Evolutionary conservation across 495 filamentous ascomycete species (phyloP), one percentile per base, ranked within the genome.

Genomic region (Podospora didyma): DNA sequence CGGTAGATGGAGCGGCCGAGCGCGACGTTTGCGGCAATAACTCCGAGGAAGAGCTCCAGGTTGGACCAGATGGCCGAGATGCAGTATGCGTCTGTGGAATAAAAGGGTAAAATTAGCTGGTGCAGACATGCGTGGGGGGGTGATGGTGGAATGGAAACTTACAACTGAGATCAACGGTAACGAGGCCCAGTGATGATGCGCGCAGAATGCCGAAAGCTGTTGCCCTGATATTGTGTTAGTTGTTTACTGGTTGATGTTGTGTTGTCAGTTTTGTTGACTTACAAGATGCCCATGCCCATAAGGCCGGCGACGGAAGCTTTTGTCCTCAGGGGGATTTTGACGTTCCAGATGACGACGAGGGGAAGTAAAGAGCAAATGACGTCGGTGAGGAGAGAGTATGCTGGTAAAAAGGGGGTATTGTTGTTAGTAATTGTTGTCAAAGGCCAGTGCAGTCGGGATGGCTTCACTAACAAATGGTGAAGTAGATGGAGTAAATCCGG

Each of bases 11-110:
- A 65, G 10, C 58, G 57, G 7, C 56, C 56, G 14, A 62, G 57
- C 2, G 65, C 60, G 7, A 61, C 39, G 34, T 68, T 68, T 42
- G 66, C 60, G 17, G 60, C 63, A 42, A 62, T 69, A 44, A 66
- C 60, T 53, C 63, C 66, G 17, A 69, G 44, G 46, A 62, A 58
- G 0, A 69, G 53, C 41, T 69, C 66, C 20, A 54, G 48, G 44
- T 66, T 69, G 23, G 63, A 58, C 63, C 63, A 62, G 46, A 68
- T 68, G n/a, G 65, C 60, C 3, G 62, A 54, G 17, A 63, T 65
- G 50, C 37, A 58, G 59, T 62, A 67, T 9, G 45, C 57, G 47
- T 51, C 59, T 62, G 19, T 56, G 16, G 35, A 10, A 19, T 28
- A 28, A 19, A 37, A 23, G 22, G 19, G 14, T 31, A 9, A 4